These are phyloP conservation scores for Pluteus cervinus DNA, from an alignment of 768 basidiomycete genomes.

Conservation along the genomic window DNA sequence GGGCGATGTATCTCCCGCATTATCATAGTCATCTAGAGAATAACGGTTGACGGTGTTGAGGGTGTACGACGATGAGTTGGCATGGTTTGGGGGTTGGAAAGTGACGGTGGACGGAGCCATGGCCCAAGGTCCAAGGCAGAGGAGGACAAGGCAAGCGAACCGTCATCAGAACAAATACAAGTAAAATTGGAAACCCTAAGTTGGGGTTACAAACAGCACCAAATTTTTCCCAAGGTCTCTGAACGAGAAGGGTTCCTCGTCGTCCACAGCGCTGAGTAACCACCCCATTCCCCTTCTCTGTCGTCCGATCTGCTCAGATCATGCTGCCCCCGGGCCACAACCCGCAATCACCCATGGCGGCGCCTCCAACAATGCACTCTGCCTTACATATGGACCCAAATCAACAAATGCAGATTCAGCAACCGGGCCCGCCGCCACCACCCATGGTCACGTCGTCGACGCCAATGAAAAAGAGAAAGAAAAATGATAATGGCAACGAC, in stretches of 20 bases:
- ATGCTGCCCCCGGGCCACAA: conserved; percentile 31
- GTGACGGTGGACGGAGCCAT: conserved; percentile 16
- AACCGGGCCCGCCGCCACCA: conserved; percentile 24
- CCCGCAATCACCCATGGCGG: conserved; percentile 20
- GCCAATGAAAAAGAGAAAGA: conserved; percentile 48
- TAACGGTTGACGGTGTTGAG: conserved; percentile 55
- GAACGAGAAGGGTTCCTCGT: conserved; percentile 13
- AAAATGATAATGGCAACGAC: conserved; percentile 41
- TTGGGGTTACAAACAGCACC: conserved; percentile 28
- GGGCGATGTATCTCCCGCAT: conserved; percentile 27
- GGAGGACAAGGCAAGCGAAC: conserved; percentile 8
- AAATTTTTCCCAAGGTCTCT: conserved; percentile 15
- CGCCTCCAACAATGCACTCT: conserved; percentile 50
- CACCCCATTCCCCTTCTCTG: no score
- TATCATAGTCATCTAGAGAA: conserved; percentile 22
- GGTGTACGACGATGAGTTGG: conserved; percentile 55
- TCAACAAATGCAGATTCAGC: conserved; percentile 40
- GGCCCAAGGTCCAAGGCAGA: conserved; percentile 11
- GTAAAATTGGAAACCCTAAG: conserved; percentile 15
- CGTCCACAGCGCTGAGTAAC: conserved; percentile 28
- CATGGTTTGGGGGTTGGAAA: conserved; percentile 13
- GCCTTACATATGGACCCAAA: conserved; percentile 66
- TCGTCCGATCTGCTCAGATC: conserved; percentile 11
- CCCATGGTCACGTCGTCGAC: conserved; percentile 21
- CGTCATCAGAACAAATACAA: conserved; percentile 5